Evolutionary conservation across 805 yeast species (phyloP), one percentile per base, ranked within the genome.

Genomic region (Grigorovia yakushimaensis): DNA sequence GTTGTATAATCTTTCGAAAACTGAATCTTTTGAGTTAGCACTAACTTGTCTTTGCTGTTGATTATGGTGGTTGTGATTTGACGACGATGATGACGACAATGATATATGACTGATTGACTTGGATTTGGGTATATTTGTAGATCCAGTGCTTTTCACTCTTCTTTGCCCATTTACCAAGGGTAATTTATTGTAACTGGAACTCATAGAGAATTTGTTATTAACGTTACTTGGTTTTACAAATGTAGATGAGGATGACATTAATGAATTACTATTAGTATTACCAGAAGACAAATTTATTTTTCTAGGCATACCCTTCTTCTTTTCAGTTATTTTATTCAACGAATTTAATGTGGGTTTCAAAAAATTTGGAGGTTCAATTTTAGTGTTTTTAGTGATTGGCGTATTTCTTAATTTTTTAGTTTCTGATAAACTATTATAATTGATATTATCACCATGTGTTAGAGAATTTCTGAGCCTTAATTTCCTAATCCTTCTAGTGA

Each of bases 401-500:
- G 57, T 56, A 39, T 49, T 54, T 33, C 51, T 53, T 9, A 53
- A 41, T 18, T 40, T 23, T 8, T 39, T 33, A 13, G 47, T 17
- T 11, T 37, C 22, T 20, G 42, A 24, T n/a, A 24, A 21, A 19
- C 33, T 37, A 17, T 38, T 27, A 41, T 41, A 36, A 13, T 41
- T 36, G 18, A 35, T 20, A 18, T 15, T 21, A 18, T 36, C 38
- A 39, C 27, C 39, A 18, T 42, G 43, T 13, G 22, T 24, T 17
- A 44, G 33, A 11, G 56, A 53, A 30, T 48, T 53, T 36, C 56
- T 47, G 41, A 58, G 36, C 42, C 60, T 42, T 24, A 60, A 48
- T 46, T 61, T 53, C 43, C 61, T 55, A 49, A 60, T 57, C 39
- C 60, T 41, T 42, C 56, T 52, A 18, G 64, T 60, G 22, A 60